Conservation (phyloP, 2,329 filamentous ascomycete species). For the Pochonia chlamydosporia region DNA sequence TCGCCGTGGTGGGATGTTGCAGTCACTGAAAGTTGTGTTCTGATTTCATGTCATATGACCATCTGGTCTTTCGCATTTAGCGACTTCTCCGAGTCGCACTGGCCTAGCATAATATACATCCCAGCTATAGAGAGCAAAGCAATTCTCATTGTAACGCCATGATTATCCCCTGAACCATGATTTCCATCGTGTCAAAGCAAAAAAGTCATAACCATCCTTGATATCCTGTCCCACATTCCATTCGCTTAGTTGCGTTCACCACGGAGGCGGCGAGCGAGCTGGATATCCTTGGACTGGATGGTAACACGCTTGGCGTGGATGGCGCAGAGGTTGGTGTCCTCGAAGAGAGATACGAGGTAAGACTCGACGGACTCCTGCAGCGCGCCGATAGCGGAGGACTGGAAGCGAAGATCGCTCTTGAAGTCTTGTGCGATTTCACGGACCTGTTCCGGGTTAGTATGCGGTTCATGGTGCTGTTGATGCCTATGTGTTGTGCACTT, state of each 20-base stretch:
- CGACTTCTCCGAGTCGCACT: conserved; percentile 16
- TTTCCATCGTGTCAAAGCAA: conserved; percentile 32
- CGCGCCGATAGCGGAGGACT: conserved; percentile 94
- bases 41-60: not conserved
- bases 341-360: conserved; percentile 95
- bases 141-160: conserved; percentile 39
- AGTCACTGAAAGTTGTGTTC: too few species aligned
- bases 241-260: conserved; percentile 76
- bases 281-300: conserved; percentile 96
- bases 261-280: conserved; percentile 90
- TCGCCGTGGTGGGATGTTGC: not conserved
- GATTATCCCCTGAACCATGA: conserved; percentile 36
- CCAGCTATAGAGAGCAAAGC: conserved; percentile 30
- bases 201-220: conserved; percentile 33
- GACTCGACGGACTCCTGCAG: conserved; percentile 98
- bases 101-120: conserved; percentile 36
- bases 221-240: not conserved
- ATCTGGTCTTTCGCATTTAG: conserved; percentile 16
- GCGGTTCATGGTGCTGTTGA: not conserved
- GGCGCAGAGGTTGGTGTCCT: conserved; percentile 97
- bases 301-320: conserved; percentile 99
- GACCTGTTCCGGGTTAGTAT: conserved; percentile 40
- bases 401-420: conserved; percentile 94
- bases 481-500: conserved; percentile 22
- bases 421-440: conserved; percentile 96